Evolutionary conservation across 805 yeast species (phyloP).

Genomic region (Ogataea wickerhamii): DNA sequence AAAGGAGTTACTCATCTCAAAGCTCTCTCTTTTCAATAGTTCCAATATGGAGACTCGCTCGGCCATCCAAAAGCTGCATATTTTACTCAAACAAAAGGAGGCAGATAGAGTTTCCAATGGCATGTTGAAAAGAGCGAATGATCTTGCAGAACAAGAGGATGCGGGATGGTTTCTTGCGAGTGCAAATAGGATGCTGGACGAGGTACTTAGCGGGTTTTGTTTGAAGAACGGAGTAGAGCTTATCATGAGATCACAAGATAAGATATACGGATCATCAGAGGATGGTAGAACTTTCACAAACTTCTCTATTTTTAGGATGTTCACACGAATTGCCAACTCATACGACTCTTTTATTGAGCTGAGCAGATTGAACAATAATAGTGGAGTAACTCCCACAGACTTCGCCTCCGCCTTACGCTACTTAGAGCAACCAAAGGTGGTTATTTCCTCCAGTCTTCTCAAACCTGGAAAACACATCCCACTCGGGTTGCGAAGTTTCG

Average conservation of each 20-base stretch:
- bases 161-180: slow-evolving; percentile 24
- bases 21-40: slow-evolving; percentile 9
- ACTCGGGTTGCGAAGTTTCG: slow-evolving; percentile 27
- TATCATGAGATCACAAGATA: slow-evolving; percentile 28
- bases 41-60: slow-evolving; percentile 4
- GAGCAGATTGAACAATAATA: slow-evolving; percentile 17
- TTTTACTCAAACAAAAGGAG: slow-evolving; percentile 24
- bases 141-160: slow-evolving; percentile 3
- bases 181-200: slow-evolving; percentile 29
- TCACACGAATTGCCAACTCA: slow-evolving; percentile 27
- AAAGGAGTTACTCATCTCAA: slow-evolving; percentile 3
- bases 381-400: slow-evolving; percentile 18
- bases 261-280: slow-evolving; percentile 9
- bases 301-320: slow-evolving; percentile 25
- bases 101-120: slow-evolving; percentile 19
- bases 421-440: slow-evolving; percentile 17
- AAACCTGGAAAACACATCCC: slow-evolving; percentile 22
- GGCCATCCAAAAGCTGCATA: slow-evolving; percentile 21
- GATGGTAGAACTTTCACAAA: slow-evolving; percentile 31
- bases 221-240: slow-evolving; percentile 23
- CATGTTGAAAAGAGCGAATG: slow-evolving; percentile 10
- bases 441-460: slow-evolving; percentile 21
- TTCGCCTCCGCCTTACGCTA: slow-evolving; percentile 23
- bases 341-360: slow-evolving; percentile 21
- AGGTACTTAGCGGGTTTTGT: slow-evolving; percentile 29